Conservation (phyloP, 1,284 basidiomycete genomes). For the Wolfiporia cocos region DNA sequence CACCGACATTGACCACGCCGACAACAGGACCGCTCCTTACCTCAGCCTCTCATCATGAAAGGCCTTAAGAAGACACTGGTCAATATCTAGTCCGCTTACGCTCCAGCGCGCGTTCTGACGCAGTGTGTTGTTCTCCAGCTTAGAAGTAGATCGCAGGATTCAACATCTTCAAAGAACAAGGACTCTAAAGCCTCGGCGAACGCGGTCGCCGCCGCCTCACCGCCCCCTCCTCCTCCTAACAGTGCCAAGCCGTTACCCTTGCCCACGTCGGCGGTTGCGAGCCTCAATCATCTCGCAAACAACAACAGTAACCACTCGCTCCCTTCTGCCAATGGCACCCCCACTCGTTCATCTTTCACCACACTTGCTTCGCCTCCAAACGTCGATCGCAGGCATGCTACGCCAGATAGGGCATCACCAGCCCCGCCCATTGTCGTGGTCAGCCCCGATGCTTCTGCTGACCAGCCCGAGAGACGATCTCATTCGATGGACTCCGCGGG, state of each 20-base stretch:
- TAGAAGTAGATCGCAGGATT: constrained; percentile 61
- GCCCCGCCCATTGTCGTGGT: constrained; percentile 89
- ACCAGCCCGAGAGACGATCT: constrained; percentile 43
- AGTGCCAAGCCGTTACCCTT: constrained; percentile 55
- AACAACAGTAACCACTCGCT: constrained; percentile 39
- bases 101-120: constrained; percentile 15
- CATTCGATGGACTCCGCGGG: constrained; percentile 40
- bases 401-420: constrained; percentile 39
- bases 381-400: constrained; percentile 48
- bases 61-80: constrained; percentile 87
- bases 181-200: constrained; percentile 44
- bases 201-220: constrained; percentile 41
- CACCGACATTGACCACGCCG: constrained; percentile 4
- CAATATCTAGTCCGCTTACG: constrained; percentile 19
- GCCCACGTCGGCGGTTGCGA: constrained; percentile 30
- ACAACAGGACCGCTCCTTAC: constrained; percentile 8
- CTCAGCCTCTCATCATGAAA: constrained; percentile 59
- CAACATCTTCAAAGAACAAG: constrained; percentile 61
- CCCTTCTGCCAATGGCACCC: constrained; percentile 36
- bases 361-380: constrained; percentile 29
- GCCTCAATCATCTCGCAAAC: constrained; percentile 35
- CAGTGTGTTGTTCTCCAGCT: constrained; percentile 37
- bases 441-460: constrained; percentile 59
- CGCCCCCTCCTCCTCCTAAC: constrained; percentile 62
- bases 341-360: constrained; percentile 35